phyloP scores from a whole-genome alignment of 352 stramenopile genomes.

The Pythium coloratum region DNA sequence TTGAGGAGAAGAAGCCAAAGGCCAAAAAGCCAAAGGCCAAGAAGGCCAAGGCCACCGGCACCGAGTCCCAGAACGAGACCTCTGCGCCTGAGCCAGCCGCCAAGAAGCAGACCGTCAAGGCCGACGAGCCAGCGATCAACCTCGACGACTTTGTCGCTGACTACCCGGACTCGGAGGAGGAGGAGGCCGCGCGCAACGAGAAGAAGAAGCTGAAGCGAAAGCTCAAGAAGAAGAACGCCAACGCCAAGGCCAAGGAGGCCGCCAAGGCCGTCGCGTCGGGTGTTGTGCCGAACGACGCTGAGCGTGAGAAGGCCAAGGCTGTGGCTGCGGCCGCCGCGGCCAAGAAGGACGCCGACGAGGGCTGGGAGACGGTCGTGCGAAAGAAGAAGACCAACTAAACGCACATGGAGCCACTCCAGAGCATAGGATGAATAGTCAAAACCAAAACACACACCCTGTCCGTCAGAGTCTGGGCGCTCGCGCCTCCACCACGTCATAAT shows the following conservation, averaged over 20 bases:
- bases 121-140: constrained; percentile 46
- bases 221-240: constrained; percentile 81
- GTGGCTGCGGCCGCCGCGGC: constrained; percentile 30
- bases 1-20: constrained; percentile 44
- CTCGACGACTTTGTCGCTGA: constrained; percentile 75
- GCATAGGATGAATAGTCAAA: constrained; percentile 24
- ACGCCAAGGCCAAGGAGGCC: constrained; percentile 36
- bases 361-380: constrained; percentile 77
- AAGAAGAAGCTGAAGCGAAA: constrained; percentile 83
- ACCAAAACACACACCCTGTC: constrained; percentile 1
- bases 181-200: constrained; percentile 71
- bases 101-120: constrained; percentile 52
- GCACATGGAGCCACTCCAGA: not conserved
- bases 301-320: constrained; percentile 50
- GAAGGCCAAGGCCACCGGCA: constrained; percentile 23
- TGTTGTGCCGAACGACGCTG: constrained; percentile 31
- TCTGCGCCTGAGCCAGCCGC: constrained; percentile 34
- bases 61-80: constrained; percentile 18
- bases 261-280: constrained; percentile 9
- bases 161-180: constrained; percentile 80
- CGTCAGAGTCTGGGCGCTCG: not conserved
- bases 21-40: constrained; percentile 54
- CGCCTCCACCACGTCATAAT: constrained; percentile 26
- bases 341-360: constrained; percentile 73
- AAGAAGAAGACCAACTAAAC: constrained; percentile 79